These are phyloP conservation scores for Sinapis alba DNA, from an alignment of 441 rosid genomes.

Conservation along the genomic window DNA sequence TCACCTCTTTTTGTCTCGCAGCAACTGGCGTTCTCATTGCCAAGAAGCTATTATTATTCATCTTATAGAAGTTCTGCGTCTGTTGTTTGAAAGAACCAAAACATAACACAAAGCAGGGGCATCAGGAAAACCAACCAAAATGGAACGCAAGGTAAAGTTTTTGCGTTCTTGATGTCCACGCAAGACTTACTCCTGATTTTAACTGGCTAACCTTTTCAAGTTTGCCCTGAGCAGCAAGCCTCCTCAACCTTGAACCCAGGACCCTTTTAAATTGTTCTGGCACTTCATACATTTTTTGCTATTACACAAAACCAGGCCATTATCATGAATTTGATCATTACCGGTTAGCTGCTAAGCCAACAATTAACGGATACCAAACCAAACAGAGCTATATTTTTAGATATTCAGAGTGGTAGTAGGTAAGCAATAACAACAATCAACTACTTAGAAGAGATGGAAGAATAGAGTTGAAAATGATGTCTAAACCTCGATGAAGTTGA, in stretches of 20 bases:
- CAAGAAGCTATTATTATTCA: conserved; percentile 41
- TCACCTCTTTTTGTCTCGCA: conserved; percentile 47
- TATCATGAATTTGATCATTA: conserved; percentile 20
- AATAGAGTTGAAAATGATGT: conserved; percentile 24
- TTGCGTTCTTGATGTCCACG: neutral
- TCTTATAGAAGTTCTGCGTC: conserved; percentile 71
- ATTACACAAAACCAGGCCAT: conserved; percentile 18
- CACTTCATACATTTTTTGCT: conserved; percentile 64
- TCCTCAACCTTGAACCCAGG: conserved; percentile 71
- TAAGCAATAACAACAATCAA: neutral
- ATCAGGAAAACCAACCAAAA: conserved; percentile 21
- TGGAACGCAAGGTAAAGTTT: neutral
- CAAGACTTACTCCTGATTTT: conserved; percentile 36
- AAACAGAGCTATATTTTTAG: conserved; percentile 9
- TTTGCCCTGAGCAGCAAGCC: conserved; percentile 75
- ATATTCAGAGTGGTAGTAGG: conserved; percentile 22
- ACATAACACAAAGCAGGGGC: neutral
- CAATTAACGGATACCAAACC: conserved; percentile 1
- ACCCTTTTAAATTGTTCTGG: conserved; percentile 73
- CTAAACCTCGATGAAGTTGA: conserved; percentile 68
- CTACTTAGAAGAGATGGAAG: neutral
- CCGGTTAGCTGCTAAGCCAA: conserved; percentile 13
- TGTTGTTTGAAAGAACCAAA: conserved; percentile 30
- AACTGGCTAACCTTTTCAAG: conserved; percentile 65
- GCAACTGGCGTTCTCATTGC: conserved; percentile 45